phyloP scores from a whole-genome alignment of 345 rosid species.

The Erucastrum elatum region DNA sequence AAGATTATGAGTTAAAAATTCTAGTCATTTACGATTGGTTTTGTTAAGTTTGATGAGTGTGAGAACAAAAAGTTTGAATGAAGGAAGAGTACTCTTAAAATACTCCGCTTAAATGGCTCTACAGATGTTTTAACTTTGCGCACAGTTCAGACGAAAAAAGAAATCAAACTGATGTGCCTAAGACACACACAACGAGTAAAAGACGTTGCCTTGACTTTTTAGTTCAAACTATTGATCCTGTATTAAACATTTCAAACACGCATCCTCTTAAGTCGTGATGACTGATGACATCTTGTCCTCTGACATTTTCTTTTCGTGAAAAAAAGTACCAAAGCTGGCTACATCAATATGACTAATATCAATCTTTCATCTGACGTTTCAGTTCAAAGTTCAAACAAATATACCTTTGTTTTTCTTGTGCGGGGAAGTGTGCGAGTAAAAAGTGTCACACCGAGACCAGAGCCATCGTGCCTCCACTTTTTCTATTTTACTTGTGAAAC shows the following conservation, averaged over 20 bases:
- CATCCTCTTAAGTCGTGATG: slow-evolving; percentile 7
- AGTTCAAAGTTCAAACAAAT: not conserved
- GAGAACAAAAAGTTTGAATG: not conserved
- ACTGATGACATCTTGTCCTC: slow-evolving; percentile 16
- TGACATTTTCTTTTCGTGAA: not conserved
- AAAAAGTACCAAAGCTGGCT: not conserved
- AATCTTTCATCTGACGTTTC: not conserved
- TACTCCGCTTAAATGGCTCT: not conserved
- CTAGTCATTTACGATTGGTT: not conserved
- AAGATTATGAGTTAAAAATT: not conserved
- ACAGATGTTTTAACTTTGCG: not conserved
- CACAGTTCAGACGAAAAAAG: not conserved
- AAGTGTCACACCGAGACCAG: slow-evolving; percentile 39
- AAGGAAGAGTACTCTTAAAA: not conserved
- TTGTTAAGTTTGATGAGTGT: not conserved
- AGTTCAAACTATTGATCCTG: not conserved
- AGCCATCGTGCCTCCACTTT: slow-evolving; percentile 38
- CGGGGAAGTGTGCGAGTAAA: slow-evolving; percentile 6
- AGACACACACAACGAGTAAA: not conserved
- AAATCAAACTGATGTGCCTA: not conserved
- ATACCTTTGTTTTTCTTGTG: not conserved
- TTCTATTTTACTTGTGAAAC: slow-evolving; percentile 12
- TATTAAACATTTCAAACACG: slow-evolving; percentile 9
- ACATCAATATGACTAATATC: not conserved
- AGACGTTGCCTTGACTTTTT: slow-evolving; percentile 9